Evolutionary conservation across 768 basidiomycete species (phyloP).

Genomic region (Mycena albidolilacea): DNA sequence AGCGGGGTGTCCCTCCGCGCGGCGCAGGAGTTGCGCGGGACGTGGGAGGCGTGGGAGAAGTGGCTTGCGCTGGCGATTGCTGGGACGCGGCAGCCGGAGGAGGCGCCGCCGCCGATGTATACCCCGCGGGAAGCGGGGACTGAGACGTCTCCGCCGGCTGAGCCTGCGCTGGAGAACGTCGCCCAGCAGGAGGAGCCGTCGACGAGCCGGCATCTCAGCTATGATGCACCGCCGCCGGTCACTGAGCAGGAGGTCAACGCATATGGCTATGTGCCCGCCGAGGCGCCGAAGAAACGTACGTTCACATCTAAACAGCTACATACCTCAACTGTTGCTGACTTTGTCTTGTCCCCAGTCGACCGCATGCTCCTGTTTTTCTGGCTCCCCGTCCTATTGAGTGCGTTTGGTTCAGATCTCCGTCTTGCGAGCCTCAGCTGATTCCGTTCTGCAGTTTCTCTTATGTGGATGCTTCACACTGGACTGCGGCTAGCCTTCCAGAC

Average conservation of each 20-base stretch:
- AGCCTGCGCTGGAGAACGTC: slow-evolving; percentile 42
- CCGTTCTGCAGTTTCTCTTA: slow-evolving; percentile 63
- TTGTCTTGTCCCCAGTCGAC: slow-evolving; percentile 67
- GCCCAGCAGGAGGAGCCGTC: slow-evolving; percentile 38
- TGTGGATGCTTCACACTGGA: slow-evolving; percentile 73
- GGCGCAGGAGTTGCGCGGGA: slow-evolving; percentile 75
- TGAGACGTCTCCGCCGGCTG: slow-evolving; percentile 14
- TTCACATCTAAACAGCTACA: slow-evolving; percentile 30
- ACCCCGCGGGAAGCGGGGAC: slow-evolving; percentile 65
- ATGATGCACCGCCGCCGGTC: slow-evolving; percentile 62
- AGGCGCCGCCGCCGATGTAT: slow-evolving; percentile 80
- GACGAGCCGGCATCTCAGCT: slow-evolving; percentile 60
- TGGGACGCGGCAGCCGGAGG: slow-evolving; percentile 62
- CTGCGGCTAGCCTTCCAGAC: slow-evolving; percentile 66
- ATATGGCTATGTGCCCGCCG: slow-evolving; percentile 73
- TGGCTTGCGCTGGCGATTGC: slow-evolving; percentile 73
- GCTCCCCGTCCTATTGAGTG: slow-evolving; percentile 87
- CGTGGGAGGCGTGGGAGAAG: slow-evolving; percentile 90
- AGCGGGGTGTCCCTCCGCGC: slow-evolving; percentile 62
- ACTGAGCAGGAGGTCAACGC: slow-evolving; percentile 80
- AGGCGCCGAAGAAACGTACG: slow-evolving; percentile 80
- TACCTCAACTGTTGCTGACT: slow-evolving; percentile 23
- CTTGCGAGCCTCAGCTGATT: neutral
- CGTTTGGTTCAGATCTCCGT: slow-evolving; percentile 50
- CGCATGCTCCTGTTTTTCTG: slow-evolving; percentile 90